Evolutionary conservation across 2,329 filamentous ascomycete genomes (phyloP), one percentile per base, ranked within the genome.

Genomic region (Lecanicillium sp.): DNA sequence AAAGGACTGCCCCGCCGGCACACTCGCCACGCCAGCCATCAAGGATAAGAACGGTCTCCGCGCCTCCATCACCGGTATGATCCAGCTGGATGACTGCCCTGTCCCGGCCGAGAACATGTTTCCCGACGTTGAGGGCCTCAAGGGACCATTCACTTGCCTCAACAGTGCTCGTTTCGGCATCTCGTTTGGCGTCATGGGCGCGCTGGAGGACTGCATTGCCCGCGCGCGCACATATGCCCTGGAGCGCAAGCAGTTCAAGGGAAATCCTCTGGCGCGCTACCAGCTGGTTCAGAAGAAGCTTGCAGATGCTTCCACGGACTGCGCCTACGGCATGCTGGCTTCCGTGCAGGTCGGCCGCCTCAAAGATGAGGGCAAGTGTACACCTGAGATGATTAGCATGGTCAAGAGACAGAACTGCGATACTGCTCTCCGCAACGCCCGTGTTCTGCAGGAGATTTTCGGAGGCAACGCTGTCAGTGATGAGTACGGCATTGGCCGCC

Each of bases 391-490:
- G 90, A 94, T 98, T 53, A 80, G 76, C 58, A 76, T 98, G 85
- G 80, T 96, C 57, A 98, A 98, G 75, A 74, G 92, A 49, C 89
- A 96, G 67, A 98, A 98, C 63, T 98, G 92, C 62, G 92, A 98
- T 63, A 71, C 82, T 37, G 92, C 92, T 13, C 67, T 98, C 52
- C 67, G 75, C 20, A 88, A 90, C 48, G 80, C 88, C 15, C 74
- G 92, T 48, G 68, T 73, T 56, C 68, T 98, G 44, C 92, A 98
- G 63, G 92, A 98, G 67, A 77, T 98, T 16, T 95, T 98, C 65
- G 92, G 92, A 42, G 92, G 92, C 20, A 98, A 98, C 56, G 92
- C 92, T n/a, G 87, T 92, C 35, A 95, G 88, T 55, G 92, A 98
- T 53, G 92, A 98, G 65, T 98, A 96, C 56, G 80, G 80, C 45